Evolutionary conservation across 331 rosid species (phyloP).

Genomic region (Quercus tomentella): DNA sequence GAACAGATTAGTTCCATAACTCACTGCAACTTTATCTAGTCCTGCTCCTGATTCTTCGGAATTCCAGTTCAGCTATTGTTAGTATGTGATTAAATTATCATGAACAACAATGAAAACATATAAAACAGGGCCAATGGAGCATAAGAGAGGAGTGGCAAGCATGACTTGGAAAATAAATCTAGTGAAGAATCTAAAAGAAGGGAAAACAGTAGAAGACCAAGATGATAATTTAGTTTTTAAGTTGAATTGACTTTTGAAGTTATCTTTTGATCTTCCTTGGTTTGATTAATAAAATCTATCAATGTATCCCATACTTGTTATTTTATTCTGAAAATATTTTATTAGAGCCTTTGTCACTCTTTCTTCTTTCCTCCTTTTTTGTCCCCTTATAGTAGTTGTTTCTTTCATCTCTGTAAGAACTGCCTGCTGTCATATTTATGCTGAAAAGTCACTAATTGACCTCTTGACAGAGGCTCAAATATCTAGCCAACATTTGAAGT

Average conservation of each 20-base stretch:
- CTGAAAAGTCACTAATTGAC: background rate
- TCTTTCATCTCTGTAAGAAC: background rate
- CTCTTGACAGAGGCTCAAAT: background rate
- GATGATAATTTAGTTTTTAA: background rate
- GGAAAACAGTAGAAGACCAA: background rate
- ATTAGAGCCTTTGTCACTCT: no score
- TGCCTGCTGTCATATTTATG: background rate
- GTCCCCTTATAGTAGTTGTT: background rate
- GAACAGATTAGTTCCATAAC: background rate
- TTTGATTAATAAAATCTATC: no score
- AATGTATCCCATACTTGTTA: no score
- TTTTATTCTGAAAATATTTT: no score
- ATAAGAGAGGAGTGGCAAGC: background rate
- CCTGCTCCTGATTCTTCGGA: background rate
- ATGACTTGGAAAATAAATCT: background rate
- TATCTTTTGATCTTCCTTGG: no score
- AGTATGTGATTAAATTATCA: background rate
- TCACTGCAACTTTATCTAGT: background rate
- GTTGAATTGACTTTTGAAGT: no score
- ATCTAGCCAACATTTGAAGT: background rate
- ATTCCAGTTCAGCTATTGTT: background rate
- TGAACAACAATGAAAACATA: background rate
- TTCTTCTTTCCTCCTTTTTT: background rate
- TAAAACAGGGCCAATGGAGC: background rate
- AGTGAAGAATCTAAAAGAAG: background rate